A percentile compares a stretch with the other conserved stretches of the same genome.
These are phyloP conservation scores for Stagonosporopsis tanaceti DNA, from an alignment of 2,329 filamentous ascomycete genomes.

Conservation along the genomic window DNA sequence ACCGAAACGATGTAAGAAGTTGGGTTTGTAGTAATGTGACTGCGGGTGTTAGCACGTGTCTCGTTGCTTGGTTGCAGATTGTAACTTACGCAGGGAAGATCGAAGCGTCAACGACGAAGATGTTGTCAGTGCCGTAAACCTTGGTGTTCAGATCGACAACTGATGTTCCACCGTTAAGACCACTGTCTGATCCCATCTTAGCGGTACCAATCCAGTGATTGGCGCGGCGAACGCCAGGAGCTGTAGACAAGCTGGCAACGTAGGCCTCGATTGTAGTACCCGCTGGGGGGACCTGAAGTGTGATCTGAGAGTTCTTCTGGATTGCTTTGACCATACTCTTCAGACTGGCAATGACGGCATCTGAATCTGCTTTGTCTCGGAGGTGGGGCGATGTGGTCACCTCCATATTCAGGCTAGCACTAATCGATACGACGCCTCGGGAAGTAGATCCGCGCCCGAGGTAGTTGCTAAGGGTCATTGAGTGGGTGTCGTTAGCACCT, in stretches of 20 bases:
- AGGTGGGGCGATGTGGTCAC: conserved; percentile 69
- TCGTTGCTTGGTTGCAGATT: too few relatives aligned
- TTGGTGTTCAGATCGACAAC: conserved; percentile 61
- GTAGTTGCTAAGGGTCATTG: conserved; percentile 61
- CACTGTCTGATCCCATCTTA: conserved; percentile 60
- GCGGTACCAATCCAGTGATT: conserved; percentile 64
- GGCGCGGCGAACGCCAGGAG: conserved; percentile 49
- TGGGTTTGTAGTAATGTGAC: conserved; percentile 49
- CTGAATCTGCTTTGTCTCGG: conserved; percentile 63
- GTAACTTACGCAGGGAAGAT: conserved; percentile 53
- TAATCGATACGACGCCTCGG: conserved; percentile 68
- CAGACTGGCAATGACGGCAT: conserved; percentile 70
- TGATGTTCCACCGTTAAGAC: conserved; percentile 52
- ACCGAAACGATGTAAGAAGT: conserved; percentile 48
- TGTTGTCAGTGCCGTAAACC: conserved; percentile 57
- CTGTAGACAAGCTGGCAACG: conserved; percentile 57
- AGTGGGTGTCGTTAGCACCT: conserved; percentile 50
- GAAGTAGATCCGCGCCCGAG: conserved; percentile 71
- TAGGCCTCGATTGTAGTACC: conserved; percentile 64
- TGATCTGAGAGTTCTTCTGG: conserved; percentile 62
- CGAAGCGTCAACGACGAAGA: conserved; percentile 58
- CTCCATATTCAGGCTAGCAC: conserved; percentile 63
- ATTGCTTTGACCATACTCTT: conserved; percentile 66
- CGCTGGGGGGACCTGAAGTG: conserved; percentile 62
- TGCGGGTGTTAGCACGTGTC: conserved; percentile 26